These are phyloP conservation scores for Colletotrichum chlorophyti DNA, from an alignment of 2,329 filamentous ascomycete species.

Conservation along the genomic window DNA sequence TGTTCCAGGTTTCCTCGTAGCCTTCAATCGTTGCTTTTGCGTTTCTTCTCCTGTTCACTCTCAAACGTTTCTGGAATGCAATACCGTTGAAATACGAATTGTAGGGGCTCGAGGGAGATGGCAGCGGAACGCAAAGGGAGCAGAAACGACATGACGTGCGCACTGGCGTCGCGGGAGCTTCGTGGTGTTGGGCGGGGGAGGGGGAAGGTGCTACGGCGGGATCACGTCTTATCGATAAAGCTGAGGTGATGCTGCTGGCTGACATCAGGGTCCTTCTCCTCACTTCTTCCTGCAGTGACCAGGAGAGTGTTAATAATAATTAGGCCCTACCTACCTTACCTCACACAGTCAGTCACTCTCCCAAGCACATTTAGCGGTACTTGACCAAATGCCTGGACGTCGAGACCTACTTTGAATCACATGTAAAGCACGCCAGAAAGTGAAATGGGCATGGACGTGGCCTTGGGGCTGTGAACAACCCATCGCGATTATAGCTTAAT, in stretches of 20 bases:
- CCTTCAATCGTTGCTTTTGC: neutral
- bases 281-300: neutral
- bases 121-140: slow-evolving; percentile 7
- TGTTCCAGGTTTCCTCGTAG: slow-evolving; percentile 32
- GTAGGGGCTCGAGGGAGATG: neutral
- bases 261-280: neutral
- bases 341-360: too few relatives aligned
- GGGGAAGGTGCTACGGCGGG: slow-evolving; percentile 4
- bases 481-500: neutral
- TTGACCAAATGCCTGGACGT: too few relatives aligned
- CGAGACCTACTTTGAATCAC: neutral
- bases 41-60: slow-evolving; percentile 13
- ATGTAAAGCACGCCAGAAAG: too few relatives aligned
- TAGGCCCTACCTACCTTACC: too few relatives aligned
- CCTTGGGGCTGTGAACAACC: rapidly evolving
- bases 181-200: neutral
- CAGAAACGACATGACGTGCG: neutral
- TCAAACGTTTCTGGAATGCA: slow-evolving; percentile 23
- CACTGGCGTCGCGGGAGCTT: neutral
- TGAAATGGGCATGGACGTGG: too few relatives aligned
- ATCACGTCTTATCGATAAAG: slow-evolving; percentile 29
- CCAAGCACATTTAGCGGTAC: too few relatives aligned
- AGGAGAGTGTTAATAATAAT: too few relatives aligned
- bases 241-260: slow-evolving; percentile 14
- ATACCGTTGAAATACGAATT: slow-evolving; percentile 6